Conservation (phyloP, 306 rosid genomes). For the Sophora flavescens region DNA sequence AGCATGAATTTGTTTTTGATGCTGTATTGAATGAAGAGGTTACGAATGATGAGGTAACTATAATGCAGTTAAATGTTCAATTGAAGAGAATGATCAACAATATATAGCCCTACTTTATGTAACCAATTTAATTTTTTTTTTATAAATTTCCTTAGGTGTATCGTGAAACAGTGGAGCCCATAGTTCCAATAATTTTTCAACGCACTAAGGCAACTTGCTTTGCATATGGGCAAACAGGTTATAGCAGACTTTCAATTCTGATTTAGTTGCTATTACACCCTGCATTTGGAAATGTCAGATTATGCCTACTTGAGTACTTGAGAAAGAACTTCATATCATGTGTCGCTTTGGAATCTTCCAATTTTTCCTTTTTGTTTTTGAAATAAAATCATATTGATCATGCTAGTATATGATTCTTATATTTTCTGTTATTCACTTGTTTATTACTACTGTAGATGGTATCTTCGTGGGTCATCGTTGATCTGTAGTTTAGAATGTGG, state of each 20-base stretch:
- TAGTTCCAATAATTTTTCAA: constrained; percentile 90
- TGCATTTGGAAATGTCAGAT: constrained; percentile 1
- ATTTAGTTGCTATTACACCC: constrained; percentile 28
- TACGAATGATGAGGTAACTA: constrained; percentile 82
- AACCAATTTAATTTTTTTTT: constrained; percentile 32
- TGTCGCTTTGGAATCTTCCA: background rate
- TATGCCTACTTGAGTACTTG: constrained; percentile 34
- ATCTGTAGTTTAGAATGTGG: constrained; percentile 18
- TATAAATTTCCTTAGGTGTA: constrained; percentile 61
- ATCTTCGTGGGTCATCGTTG: constrained; percentile 21
- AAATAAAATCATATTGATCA: background rate
- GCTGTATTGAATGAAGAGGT: constrained; percentile 95
- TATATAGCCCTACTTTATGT: constrained; percentile 12
- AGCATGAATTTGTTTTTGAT: constrained; percentile 91
- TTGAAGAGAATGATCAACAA: constrained; percentile 25
- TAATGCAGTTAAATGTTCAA: constrained; percentile 29
- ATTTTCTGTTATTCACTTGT: constrained; percentile 21
- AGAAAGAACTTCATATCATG: constrained; percentile 25
- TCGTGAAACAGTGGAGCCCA: constrained; percentile 93
- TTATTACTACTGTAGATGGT: constrained; percentile 10
- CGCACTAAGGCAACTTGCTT: constrained; percentile 96
- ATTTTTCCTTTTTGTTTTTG: background rate
- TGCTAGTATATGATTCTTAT: background rate
- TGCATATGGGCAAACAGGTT: constrained; percentile 98
- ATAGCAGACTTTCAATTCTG: constrained; percentile 36